These are phyloP conservation scores for Helicocarpus griseus DNA, from an alignment of 2,329 filamentous ascomycete genomes.

Conservation along the genomic window DNA sequence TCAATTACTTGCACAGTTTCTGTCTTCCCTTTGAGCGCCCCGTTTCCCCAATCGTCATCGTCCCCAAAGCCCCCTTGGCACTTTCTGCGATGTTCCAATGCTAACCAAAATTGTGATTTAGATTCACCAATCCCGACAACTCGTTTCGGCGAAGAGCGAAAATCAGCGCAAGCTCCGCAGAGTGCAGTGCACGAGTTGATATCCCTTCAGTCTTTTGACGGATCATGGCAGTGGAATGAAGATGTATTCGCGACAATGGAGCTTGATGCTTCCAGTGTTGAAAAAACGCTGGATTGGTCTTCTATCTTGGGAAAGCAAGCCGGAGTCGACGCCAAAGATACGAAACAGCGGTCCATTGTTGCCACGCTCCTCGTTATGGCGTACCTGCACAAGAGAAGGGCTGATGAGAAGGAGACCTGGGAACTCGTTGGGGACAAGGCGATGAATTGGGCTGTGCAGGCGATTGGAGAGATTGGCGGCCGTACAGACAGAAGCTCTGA, in stretches of 20 bases:
- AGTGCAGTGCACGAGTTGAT: slow-evolving; percentile 39
- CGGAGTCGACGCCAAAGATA: slow-evolving; percentile 4
- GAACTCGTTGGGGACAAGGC: slow-evolving; percentile 56
- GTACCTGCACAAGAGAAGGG: slow-evolving; percentile 40
- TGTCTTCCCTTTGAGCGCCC: too few species aligned
- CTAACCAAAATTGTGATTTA: too few species aligned
- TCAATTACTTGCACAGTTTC: too few species aligned
- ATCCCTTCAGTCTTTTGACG: slow-evolving; percentile 46
- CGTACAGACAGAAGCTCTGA: not conserved
- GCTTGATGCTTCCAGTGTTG: not conserved
- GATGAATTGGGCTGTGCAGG: slow-evolving; percentile 33
- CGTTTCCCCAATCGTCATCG: too few species aligned
- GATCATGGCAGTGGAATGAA: slow-evolving; percentile 39
- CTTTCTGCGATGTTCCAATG: too few species aligned
- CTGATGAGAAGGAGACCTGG: slow-evolving; percentile 46
- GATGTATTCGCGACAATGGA: slow-evolving; percentile 16
- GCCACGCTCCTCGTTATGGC: slow-evolving; percentile 37
- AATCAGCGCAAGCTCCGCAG: not conserved
- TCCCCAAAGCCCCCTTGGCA: too few species aligned
- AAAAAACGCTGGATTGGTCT: slow-evolving; percentile 6
- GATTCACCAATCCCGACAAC: too few species aligned
- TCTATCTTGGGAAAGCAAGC: slow-evolving; percentile 2
- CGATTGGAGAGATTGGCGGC: not conserved
- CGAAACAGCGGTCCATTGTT: slow-evolving; percentile 4
- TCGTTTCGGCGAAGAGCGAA: not conserved